Base-by-base conservation (phyloP, 345 rosid species). In the sweet orange (Citrus sinensis) region DNA sequence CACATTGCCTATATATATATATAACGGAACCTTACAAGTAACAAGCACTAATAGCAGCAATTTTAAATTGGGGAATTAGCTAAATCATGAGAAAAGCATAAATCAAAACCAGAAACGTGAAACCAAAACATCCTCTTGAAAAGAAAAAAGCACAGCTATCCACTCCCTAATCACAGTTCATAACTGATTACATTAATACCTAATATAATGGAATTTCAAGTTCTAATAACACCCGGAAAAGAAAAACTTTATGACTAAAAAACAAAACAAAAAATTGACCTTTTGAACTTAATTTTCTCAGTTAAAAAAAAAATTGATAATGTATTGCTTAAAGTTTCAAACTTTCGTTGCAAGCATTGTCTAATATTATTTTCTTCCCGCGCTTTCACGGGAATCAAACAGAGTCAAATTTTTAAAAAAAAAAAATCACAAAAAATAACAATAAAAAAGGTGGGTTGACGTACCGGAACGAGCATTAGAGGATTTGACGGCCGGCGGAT, bases 401-500 rank as follows among this genome's bases (percentile, higher is more conserved):
- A 71, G 17, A 24, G 5, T n/a, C 11, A 63, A 14, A 17, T 32
- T 4, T 6, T 46, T 32, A 24, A 24, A 24, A 24, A 24, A 58
- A 35, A 14, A 16, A 64, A 66, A 19, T 3, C 0, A 7, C 40
- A 9, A 22, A 20, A 65, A 20, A 65, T 22, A 65, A 34, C 22
- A 34, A 66, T 10, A 11, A 49, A 24, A 25, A 20, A 54, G 17
- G 2, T 1, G 30, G n/a, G 54, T 70, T 72, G 34, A 42, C 86
- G 58, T 72, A 55, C 64, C 86, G 49, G 85, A 49, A 58, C 79
- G 80, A 55, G 79, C 55, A 64, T 76, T 83, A 68, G 85, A 13
- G 35, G 87, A 76, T 80, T 79, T 74, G 85, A 79, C 78, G 71
- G 83, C 74, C 69, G 84, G 77, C 72, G 85, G 74, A 59, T 71